Base-by-base conservation (phyloP, 1,284 basidiomycete genomes). In the Chalciporus sp. region DNA sequence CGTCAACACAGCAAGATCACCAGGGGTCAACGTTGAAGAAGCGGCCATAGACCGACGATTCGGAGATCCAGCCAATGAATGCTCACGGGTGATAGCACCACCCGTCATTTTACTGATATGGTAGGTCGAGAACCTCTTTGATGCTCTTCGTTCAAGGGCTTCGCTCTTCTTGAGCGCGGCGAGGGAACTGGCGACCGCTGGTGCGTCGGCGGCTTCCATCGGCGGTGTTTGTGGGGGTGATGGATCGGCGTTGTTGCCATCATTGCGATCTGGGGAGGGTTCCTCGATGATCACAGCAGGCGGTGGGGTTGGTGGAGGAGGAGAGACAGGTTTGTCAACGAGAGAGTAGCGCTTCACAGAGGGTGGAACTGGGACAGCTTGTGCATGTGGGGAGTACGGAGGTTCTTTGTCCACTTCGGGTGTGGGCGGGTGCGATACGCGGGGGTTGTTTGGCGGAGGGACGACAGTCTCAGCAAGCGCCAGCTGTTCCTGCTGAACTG, bases 71-170 rank as follows among this genome's bases (percentile, higher is more conserved):
- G 56, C 33, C 31, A 63, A 7, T 7, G 57, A 53, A 57, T 81
- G 68, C 73, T 81, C 80, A 35, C 80, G 72, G n/a, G 70, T 63
- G 59, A 68, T 76, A 56, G 66, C 71, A 17, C 69, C 76, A 16
- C 86, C 84, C 1, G 93, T 89, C 86, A 99, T 96, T 75, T 96
- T 97, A 60, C 92, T 90, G 66, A 98, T 92, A 49, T 95, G 94
- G 70, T 97, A 99, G 1, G 91, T 91, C 51, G 95, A 98, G 75
- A 96, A 99, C 1, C 96, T 89, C 69, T 98, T 98, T 26, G 93
- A 95, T 4, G 96, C 96, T 40, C 96, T 81, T 10, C 96, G 85
- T 66, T 96, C 94, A 17, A 98, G 81, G 1, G 88, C 84, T 61
- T 97, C 95, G 42, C 85, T 86, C 59, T 88, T 86, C 70, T 95